Evolutionary conservation across 805 yeast genomes (phyloP).

Genomic region (Grigorovia yakushimaensis): DNA sequence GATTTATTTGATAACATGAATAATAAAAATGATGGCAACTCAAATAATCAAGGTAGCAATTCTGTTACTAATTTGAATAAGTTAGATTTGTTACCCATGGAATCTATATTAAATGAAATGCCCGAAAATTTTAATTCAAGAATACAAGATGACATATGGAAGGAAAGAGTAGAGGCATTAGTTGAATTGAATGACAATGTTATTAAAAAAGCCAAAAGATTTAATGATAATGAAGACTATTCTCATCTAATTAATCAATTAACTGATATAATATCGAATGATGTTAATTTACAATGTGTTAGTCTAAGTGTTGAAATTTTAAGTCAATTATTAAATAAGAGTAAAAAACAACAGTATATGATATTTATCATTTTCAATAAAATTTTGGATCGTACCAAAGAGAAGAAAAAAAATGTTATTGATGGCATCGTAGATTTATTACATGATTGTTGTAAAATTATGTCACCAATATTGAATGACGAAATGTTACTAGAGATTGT

Average conservation of each 20-base stretch:
- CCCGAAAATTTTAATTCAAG: constrained; percentile 52
- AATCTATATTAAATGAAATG: constrained; percentile 51
- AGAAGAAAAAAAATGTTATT: constrained; percentile 69
- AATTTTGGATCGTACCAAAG: constrained; percentile 74
- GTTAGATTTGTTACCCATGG: constrained; percentile 60
- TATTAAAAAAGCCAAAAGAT: constrained; percentile 44
- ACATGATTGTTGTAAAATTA: background rate
- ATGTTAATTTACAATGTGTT: constrained; percentile 83
- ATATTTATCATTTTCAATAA: constrained; percentile 42
- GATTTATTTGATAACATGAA: constrained; percentile 5
- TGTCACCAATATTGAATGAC: constrained; percentile 10
- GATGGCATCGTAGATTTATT: constrained; percentile 26
- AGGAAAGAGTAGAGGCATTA: constrained; percentile 78
- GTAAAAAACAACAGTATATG: constrained; percentile 43
- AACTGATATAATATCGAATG: constrained; percentile 62
- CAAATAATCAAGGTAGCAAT: constrained; percentile 1
- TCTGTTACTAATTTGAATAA: constrained; percentile 41
- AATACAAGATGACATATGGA: constrained; percentile 69
- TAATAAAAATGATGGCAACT: background rate
- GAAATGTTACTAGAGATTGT: constrained; percentile 49
- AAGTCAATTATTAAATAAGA: constrained; percentile 42
- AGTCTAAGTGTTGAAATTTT: constrained; percentile 61
- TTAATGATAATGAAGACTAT: constrained; percentile 43
- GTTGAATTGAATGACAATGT: constrained; percentile 44
- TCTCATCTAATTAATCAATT: constrained; percentile 43